Evolutionary conservation across 495 filamentous ascomycete genomes (phyloP).

Genomic region (Penicillium arizonense): DNA sequence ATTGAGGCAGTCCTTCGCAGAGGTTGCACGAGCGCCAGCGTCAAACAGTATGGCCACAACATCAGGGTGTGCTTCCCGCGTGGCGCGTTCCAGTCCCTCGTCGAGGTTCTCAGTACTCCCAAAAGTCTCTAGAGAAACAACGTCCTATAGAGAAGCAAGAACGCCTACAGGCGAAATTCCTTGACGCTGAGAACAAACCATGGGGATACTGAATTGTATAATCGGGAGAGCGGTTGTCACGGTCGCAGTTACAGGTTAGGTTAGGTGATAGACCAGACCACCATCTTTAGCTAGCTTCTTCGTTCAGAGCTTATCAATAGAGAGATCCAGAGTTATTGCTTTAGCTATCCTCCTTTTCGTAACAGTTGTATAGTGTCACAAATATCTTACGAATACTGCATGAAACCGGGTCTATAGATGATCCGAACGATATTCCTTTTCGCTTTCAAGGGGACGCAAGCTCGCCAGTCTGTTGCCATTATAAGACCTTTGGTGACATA

Average conservation of each 20-base stretch:
- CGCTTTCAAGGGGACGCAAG: neutral
- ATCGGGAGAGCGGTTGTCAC: too few relatives aligned
- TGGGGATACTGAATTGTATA: too few relatives aligned
- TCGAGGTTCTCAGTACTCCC: slow-evolving; percentile 4
- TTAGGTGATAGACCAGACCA: too few relatives aligned
- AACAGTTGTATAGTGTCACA: too few relatives aligned
- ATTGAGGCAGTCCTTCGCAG: slow-evolving; percentile 1
- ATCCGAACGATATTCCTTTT: neutral
- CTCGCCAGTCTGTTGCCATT: neutral
- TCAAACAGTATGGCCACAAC: slow-evolving; percentile 8
- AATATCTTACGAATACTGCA: too few relatives aligned
- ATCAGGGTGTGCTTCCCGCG: slow-evolving; percentile 4
- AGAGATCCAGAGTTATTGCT: too few relatives aligned
- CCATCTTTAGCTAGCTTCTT: too few relatives aligned
- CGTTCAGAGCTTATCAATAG: too few relatives aligned
- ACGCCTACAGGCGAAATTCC: slow-evolving; percentile 5
- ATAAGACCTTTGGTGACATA: neutral
- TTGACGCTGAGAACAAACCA: slow-evolving; percentile 4
- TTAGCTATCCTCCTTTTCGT: too few relatives aligned
- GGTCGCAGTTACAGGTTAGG: too few relatives aligned
- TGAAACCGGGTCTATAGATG: too few relatives aligned
- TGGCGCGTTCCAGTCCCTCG: slow-evolving; percentile 1
- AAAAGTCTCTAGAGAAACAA: too few relatives aligned
- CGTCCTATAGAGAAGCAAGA: slow-evolving; percentile 2
- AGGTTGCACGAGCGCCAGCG: slow-evolving; percentile 3